Conservation (phyloP, 257 asterid species). For the Capsicum pubescens region DNA sequence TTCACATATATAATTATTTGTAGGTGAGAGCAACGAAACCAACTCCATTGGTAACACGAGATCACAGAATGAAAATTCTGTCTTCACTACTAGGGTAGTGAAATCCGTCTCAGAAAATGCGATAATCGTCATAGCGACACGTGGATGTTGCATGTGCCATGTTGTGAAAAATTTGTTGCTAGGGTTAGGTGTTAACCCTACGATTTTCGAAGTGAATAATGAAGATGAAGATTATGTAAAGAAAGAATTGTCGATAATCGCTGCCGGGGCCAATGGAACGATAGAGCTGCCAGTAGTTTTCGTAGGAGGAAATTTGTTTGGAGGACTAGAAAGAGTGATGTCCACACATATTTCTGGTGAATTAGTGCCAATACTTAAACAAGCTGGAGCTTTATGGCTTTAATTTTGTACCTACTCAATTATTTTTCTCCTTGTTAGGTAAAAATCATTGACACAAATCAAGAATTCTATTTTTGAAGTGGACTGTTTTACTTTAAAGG, state of each 20-base stretch:
- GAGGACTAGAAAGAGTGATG: slow-evolving; percentile 80
- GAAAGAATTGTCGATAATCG: slow-evolving; percentile 38
- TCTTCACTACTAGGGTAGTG: neutral
- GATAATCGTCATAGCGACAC: slow-evolving; percentile 62
- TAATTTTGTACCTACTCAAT: slow-evolving; percentile 38
- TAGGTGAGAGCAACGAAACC: neutral
- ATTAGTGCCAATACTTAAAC: slow-evolving; percentile 70
- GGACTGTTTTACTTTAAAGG: too few relatives aligned
- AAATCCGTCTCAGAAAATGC: slow-evolving; percentile 67
- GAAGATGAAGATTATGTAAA: slow-evolving; percentile 46
- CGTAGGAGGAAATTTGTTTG: slow-evolving; percentile 77
- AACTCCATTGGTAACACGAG: neutral
- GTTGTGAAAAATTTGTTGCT: slow-evolving; percentile 66
- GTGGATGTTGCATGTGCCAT: slow-evolving; percentile 88
- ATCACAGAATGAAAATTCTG: neutral
- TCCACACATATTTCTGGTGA: slow-evolving; percentile 81
- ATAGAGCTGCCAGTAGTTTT: slow-evolving; percentile 71
- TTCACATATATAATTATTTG: neutral
- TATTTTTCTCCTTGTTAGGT: neutral
- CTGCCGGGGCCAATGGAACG: neutral
- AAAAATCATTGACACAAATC: neutral
- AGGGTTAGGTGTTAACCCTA: slow-evolving; percentile 78
- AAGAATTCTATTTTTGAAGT: neutral
- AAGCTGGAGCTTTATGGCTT: slow-evolving; percentile 86
- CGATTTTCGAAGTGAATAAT: slow-evolving; percentile 53